phyloP scores from a whole-genome alignment of 805 yeast genomes.

The Candida ortonii region DNA sequence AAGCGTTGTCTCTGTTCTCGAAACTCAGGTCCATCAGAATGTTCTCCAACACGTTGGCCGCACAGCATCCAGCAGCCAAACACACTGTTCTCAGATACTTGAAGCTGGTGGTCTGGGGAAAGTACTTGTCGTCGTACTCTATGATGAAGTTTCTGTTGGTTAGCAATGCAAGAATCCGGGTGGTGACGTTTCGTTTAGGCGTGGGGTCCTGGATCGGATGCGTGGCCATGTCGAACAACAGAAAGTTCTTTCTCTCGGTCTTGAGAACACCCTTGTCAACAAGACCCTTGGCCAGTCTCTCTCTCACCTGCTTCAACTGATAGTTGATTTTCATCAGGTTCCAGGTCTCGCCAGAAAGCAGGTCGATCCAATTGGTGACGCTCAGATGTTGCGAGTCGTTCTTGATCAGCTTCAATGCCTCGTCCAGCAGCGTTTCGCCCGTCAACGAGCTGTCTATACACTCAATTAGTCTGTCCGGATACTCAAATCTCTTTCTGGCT shows the following conservation, averaged over 20 bases:
- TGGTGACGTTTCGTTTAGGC: slow-evolving; percentile 77
- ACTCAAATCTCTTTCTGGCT: slow-evolving; percentile 82
- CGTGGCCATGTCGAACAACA: slow-evolving; percentile 96
- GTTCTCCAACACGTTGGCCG: slow-evolving; percentile 95
- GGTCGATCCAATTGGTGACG: slow-evolving; percentile 89
- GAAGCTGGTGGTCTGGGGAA: slow-evolving; percentile 66
- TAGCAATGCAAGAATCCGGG: slow-evolving; percentile 67
- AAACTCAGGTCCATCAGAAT: slow-evolving; percentile 72
- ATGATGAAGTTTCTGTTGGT: slow-evolving; percentile 67
- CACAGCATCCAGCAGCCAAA: slow-evolving; percentile 84
- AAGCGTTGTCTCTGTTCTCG: slow-evolving; percentile 88
- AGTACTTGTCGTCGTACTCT: slow-evolving; percentile 54
- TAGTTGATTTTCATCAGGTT: slow-evolving; percentile 89
- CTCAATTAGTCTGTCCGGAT: slow-evolving; percentile 83
- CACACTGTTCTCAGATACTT: slow-evolving; percentile 74
- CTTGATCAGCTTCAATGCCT: slow-evolving; percentile 86
- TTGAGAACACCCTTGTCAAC: slow-evolving; percentile 96
- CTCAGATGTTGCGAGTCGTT: slow-evolving; percentile 73
- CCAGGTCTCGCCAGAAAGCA: slow-evolving; percentile 96
- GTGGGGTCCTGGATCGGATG: slow-evolving; percentile 89
- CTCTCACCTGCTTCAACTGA: slow-evolving; percentile 96
- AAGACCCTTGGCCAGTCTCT: slow-evolving; percentile 90
- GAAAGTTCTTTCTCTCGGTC: slow-evolving; percentile 92
- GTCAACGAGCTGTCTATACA: slow-evolving; percentile 83
- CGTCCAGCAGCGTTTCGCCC: slow-evolving; percentile 94